Evolutionary conservation across 768 basidiomycete species (phyloP).

Genomic region (Russula emetica): DNA sequence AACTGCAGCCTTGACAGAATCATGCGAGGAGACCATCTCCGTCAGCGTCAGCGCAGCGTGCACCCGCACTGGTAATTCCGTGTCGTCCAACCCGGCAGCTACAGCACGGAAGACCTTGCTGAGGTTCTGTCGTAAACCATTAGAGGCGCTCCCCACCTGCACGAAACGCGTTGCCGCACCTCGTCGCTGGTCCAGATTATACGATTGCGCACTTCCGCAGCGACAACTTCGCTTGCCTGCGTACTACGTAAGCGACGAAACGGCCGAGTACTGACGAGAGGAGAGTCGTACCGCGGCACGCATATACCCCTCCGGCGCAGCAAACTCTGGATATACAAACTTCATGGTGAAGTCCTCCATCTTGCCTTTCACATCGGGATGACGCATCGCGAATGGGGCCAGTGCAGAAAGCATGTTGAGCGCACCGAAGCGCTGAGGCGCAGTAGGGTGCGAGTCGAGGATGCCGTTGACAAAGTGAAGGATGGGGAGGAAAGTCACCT

Average conservation of each 20-base stretch:
- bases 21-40: constrained; percentile 62
- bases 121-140: constrained; percentile 46
- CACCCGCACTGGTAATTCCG: constrained; percentile 77
- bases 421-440: constrained; percentile 76
- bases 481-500: constrained; percentile 76
- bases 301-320: constrained; percentile 63
- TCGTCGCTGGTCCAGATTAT: constrained; percentile 62
- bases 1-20: constrained; percentile 64
- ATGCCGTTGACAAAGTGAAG: constrained; percentile 72
- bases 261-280: background rate
- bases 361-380: constrained; percentile 69
- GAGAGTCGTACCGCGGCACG: constrained; percentile 59
- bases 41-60: constrained; percentile 79
- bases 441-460: constrained; percentile 56
- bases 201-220: constrained; percentile 65
- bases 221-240: constrained; percentile 81
- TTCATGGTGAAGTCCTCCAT: constrained; percentile 76
- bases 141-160: background rate
- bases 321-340: constrained; percentile 72
- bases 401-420: constrained; percentile 77
- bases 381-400: constrained; percentile 75
- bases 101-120: constrained; percentile 60
- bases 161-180: constrained; percentile 37
- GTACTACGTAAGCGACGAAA: background rate
- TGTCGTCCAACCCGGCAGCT: constrained; percentile 65